Evolutionary conservation across 1,284 basidiomycete genomes (phyloP).

Genomic region (Malassezia furfur): DNA sequence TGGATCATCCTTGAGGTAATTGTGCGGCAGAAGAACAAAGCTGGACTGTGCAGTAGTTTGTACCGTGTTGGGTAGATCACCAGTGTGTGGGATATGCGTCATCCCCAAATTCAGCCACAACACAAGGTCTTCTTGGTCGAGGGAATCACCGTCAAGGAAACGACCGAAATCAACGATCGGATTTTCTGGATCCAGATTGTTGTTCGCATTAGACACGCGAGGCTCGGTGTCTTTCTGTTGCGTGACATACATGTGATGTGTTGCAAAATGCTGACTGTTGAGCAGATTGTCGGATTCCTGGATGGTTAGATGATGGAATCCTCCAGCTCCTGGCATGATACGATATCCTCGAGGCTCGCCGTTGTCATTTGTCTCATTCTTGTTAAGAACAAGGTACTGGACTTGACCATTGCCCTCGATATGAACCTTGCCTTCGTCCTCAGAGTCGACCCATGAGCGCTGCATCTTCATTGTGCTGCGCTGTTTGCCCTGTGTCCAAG

Average conservation of each 20-base stretch:
- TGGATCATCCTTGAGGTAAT: neutral
- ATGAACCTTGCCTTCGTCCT: conserved; percentile 52
- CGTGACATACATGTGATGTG: conserved; percentile 34
- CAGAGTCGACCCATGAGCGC: conserved; percentile 34
- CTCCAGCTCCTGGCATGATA: conserved; percentile 34
- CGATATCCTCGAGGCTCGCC: conserved; percentile 47
- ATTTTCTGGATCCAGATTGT: conserved; percentile 21
- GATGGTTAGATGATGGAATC: conserved; percentile 35
- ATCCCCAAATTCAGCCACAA: conserved; percentile 36
- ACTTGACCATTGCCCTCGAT: conserved; percentile 52
- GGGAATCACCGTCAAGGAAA: conserved; percentile 45
- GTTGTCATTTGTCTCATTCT: conserved; percentile 52
- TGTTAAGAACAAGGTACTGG: conserved; percentile 58
- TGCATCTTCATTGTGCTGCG: neutral
- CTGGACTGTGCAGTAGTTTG: conserved; percentile 4
- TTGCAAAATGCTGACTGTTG: conserved; percentile 35
- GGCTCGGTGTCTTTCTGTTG: conserved; percentile 25
- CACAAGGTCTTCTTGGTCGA: conserved; percentile 48
- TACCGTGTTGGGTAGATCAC: conserved; percentile 25
- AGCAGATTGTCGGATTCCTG: conserved; percentile 42
- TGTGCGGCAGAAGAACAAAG: neutral
- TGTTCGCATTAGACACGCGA: conserved; percentile 12
- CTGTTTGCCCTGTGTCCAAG: conserved; percentile 30
- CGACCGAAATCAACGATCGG: conserved; percentile 39
- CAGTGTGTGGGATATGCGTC: conserved; percentile 24